Percentiles rank a stretch among this genome's conserved stretches.
phyloP scores from a whole-genome alignment of 2,329 filamentous ascomycete species.

The Alternaria triticimaculans region DNA sequence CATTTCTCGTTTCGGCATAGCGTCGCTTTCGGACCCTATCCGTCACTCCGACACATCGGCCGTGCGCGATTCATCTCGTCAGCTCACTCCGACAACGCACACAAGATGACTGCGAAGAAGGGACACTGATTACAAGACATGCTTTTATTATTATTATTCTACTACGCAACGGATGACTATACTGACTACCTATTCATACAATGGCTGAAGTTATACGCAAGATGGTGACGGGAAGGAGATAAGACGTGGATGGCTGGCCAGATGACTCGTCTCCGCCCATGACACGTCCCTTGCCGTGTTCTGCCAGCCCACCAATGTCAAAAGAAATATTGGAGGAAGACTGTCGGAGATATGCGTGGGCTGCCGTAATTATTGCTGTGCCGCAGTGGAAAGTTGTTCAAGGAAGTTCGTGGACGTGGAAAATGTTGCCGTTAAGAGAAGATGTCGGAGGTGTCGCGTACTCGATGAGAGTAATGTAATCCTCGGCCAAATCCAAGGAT shows the following conservation, averaged over 20 bases:
- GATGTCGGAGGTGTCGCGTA: not conserved
- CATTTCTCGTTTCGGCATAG: not conserved
- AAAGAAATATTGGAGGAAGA: constrained; percentile 6
- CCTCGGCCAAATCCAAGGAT: not conserved
- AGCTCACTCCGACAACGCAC: not conserved
- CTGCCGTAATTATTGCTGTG: not conserved
- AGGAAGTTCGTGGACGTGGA: not conserved
- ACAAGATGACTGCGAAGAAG: not conserved
- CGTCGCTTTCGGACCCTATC: not conserved
- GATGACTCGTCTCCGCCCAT: not conserved
- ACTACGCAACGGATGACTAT: constrained; percentile 12
- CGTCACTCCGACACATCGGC: constrained; percentile 1
- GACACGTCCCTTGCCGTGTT: not conserved
- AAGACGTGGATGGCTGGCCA: not conserved
- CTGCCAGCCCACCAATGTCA: constrained; percentile 1
- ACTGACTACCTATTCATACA: constrained; percentile 15
- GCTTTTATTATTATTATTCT: constrained; percentile 6
- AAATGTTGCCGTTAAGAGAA: not conserved
- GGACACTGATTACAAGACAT: not conserved
- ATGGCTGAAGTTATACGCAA: constrained; percentile 10
- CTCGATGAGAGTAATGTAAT: not conserved
- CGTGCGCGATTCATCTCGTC: not conserved
- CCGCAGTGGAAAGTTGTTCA: not conserved
- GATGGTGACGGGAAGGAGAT: not conserved
- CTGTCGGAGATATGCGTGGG: not conserved